Evolutionary conservation across 192 early-diverging fungal species (phyloP), one percentile per base, ranked within the genome.

Genomic region (Umbelopsis ramanniana): DNA sequence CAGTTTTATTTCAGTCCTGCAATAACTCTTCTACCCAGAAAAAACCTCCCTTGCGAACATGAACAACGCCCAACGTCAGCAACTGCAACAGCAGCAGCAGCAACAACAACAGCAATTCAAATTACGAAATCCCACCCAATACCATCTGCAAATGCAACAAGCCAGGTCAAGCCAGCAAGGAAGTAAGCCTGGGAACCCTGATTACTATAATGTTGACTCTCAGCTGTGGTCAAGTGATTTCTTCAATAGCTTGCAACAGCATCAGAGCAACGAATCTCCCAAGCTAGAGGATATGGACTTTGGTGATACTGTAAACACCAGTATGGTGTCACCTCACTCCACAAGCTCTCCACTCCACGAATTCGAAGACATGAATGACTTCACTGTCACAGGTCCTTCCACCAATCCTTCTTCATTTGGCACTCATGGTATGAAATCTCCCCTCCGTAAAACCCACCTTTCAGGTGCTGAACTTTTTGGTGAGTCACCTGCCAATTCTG

Each of bases 71-170:
- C 29, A 37, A 11, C 57, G 57, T 63, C 57, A 63, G 26, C 57
- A 63, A 46, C 66, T 46, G 23, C 45, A 40, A 43, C 66, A 67
- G n/a, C 38, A 45, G 48, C 66, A 68, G 12, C 43, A 46, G 22
- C 66, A 67, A 45, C 38, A 45, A 19, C 66, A 68, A 5, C 43
- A 46, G 19, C 46, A 46, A 24, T 50, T 72, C 12, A 76, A 76
- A 60, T 50, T 76, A 70, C 53, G 68, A 29, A 66, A 76, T 24
- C 75, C 75, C 10, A 76, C 75, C 6, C 70, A 71, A 17, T 76
- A 76, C 24, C 75, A 76, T 73, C 22, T 67, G 19, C 47, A 63
- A 63, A 63, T 63, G 57, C 57, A 54, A 54, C 53, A 63, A 37
- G 57, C 57, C 7, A 63, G 57, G 33, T 38, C 57, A 17, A n/a